Conservation (phyloP, 768 basidiomycete genomes). For the Rhodosporidiobolus sp. region DNA sequence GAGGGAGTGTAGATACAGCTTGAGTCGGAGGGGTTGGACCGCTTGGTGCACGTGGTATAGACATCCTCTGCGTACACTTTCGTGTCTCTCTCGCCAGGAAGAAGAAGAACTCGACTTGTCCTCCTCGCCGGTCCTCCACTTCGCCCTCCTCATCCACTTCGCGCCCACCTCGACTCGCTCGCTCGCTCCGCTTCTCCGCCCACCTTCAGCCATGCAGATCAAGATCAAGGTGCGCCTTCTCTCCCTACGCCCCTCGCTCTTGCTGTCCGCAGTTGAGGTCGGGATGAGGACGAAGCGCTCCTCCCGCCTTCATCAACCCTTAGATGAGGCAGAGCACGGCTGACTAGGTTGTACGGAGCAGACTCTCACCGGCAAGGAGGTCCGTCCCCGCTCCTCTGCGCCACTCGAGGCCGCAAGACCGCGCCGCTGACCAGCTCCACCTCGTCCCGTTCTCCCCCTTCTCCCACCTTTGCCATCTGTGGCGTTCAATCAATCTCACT, state of each 20-base stretch:
- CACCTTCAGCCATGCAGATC: conserved; percentile 62
- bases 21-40: too few species aligned
- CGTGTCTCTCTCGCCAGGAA: too few species aligned
- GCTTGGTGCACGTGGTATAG: too few species aligned
- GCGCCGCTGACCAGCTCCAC: not conserved
- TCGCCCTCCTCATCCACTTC: not conserved
- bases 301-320: not conserved
- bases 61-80: too few species aligned
- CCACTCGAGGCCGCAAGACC: conserved; percentile 24
- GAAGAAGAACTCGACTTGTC: not conserved
- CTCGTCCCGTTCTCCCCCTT: not conserved
- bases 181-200: not conserved
- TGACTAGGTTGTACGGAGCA: conserved; percentile 47
- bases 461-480: not conserved
- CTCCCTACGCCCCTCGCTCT: too few species aligned
- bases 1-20: too few species aligned
- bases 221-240: conserved; percentile 77
- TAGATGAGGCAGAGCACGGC: conserved; percentile 2
- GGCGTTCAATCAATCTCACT: too few species aligned
- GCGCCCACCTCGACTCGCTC: not conserved
- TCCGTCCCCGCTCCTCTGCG: conserved; percentile 44
- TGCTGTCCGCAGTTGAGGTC: conserved; percentile 3
- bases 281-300: not conserved
- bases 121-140: not conserved
- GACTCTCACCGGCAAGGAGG: conserved; percentile 98